Conservation (phyloP, 139 green algal species). For the Tetraselmis striata region DNA sequence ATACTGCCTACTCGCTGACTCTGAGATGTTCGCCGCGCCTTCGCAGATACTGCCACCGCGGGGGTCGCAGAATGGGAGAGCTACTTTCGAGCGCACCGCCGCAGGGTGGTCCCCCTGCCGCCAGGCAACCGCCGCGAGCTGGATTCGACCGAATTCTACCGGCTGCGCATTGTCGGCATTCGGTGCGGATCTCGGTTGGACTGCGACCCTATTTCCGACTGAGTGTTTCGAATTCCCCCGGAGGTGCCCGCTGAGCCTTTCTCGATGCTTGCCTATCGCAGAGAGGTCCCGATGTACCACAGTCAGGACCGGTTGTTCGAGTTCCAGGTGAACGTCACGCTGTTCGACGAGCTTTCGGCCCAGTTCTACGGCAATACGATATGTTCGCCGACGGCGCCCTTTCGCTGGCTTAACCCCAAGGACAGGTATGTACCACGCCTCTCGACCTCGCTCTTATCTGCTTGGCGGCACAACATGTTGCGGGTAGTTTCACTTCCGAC, state of each 20-base stretch:
- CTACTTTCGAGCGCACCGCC: background rate
- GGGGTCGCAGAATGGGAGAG: background rate
- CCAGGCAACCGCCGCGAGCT: background rate
- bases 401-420: background rate
- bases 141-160: background rate
- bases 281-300: constrained; percentile 39
- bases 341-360: constrained; percentile 50
- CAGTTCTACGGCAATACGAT: constrained; percentile 57
- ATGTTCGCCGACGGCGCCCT: background rate
- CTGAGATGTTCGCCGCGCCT: no score
- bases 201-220: no score
- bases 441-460: background rate
- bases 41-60: background rate
- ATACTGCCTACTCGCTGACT: no score
- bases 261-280: no score
- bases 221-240: no score
- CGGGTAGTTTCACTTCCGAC: no score
- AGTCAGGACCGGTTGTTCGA: constrained; percentile 39
- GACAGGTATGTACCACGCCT: background rate
- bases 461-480: background rate
- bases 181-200: no score
- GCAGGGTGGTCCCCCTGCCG: background rate
- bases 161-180: background rate
- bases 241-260: no score
- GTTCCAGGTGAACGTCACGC: constrained; percentile 46